Evolutionary conservation across 1,139 yeast species (phyloP), one percentile per base, ranked within the genome.

Genomic region (Blastobotrys proliferans): DNA sequence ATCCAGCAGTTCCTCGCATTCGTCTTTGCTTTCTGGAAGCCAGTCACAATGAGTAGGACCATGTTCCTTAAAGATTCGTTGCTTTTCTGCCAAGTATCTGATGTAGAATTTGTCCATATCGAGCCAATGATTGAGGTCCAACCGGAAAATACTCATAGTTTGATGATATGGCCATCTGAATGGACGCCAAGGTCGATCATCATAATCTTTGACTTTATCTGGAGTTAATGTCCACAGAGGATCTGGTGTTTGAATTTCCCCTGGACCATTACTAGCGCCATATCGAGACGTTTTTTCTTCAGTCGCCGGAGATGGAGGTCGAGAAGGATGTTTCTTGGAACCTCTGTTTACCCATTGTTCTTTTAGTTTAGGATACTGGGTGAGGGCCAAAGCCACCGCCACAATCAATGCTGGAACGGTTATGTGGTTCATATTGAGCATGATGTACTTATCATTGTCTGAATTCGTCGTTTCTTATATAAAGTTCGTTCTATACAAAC

Each of bases 151-250:
- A 11, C 83, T 76, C 90, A 82, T 82, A 1, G 88, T 82, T 62
- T 82, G 90, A 58, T 81, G 87, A 57, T 81, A 81, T 18, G 88
- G 88, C 82, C 84, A 80, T 56, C 88, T 68, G 63, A 82, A 82
- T 3, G 88, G 87, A 61, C 90, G 70, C 88, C 90, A 82, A 11
- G 88, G 87, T 59, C 88, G 70, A 54, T 80, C 88, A 51, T 81
- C 85, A 56, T 80, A 79, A 19, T 70, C 73, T 49, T 68, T 64
- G 11, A 81, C 84, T 53, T 79, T 78, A 31, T 81, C 86, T 1
- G 85, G 84, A 0, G 84, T 80, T 38, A 82, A 73, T 1, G 44
- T 33, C 64, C 40, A 38, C 18, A 40, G 31, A 8, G 47, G 47
- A 24, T 38, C 41, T 30, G 41, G 41, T 14, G 30, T 18, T 31